Evolutionary conservation across 441 rosid genomes (phyloP).

Genomic region (Aquilaria agallochum): DNA sequence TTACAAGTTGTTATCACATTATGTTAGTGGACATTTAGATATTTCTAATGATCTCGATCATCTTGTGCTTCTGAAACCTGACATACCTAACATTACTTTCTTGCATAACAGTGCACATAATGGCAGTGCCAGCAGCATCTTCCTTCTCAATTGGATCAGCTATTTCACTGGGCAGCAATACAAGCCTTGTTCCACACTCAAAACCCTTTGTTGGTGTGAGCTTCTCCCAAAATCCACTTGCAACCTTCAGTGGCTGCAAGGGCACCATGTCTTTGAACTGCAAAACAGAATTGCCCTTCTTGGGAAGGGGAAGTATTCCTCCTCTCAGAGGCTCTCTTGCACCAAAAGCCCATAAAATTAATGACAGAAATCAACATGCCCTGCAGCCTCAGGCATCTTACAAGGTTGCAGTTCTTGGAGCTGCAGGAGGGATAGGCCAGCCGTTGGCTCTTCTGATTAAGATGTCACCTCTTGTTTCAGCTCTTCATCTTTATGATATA

Average conservation of each 20-base stretch:
- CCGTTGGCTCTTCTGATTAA: constrained; percentile 82
- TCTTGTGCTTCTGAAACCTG: no score
- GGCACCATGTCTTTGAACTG: constrained; percentile 41
- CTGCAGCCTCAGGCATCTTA: constrained; percentile 65
- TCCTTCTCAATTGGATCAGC: constrained; percentile 54
- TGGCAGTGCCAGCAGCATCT: constrained; percentile 80
- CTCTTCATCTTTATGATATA: constrained; percentile 83
- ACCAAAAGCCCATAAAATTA: constrained; percentile 17
- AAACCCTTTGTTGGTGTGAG: constrained; percentile 35
- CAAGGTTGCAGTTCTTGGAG: constrained; percentile 97
- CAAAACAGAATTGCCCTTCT: constrained; percentile 37
- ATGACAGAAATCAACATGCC: constrained; percentile 27
- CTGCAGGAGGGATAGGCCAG: constrained; percentile 97
- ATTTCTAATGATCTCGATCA: no score
- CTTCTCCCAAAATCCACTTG: constrained; percentile 29
- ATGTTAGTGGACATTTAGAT: no score
- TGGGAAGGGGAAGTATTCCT: constrained; percentile 49
- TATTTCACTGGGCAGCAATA: constrained; percentile 43
- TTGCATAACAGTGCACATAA: constrained; percentile 25
- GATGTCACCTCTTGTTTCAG: constrained; percentile 92
- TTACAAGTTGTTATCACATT: no score
- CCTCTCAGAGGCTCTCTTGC: constrained; percentile 44
- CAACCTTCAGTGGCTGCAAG: constrained; percentile 59
- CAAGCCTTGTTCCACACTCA: constrained; percentile 32
- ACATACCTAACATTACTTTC: neutral